These are phyloP conservation scores for Monocercomonoides exilis DNA, from an alignment of 78 protist species.

Conservation along the genomic window DNA sequence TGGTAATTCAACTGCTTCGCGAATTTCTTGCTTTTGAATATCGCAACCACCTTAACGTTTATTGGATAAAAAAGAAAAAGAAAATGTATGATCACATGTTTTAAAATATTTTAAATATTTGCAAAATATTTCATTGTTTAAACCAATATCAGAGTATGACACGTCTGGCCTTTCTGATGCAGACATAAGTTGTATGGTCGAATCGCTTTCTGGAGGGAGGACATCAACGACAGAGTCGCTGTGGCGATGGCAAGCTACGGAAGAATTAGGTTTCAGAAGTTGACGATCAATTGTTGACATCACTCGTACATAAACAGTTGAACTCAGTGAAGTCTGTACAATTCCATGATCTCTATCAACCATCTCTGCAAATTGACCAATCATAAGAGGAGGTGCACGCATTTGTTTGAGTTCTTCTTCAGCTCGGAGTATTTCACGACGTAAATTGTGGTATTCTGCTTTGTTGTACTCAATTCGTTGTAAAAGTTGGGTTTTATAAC, in stretches of 20 bases:
- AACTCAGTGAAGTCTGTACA: conserved; percentile 83
- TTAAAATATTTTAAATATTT: conserved; percentile 44
- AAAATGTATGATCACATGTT: conserved; percentile 89
- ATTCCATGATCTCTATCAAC: conserved; percentile 85
- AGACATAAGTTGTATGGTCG: conserved; percentile 71
- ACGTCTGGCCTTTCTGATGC: conserved; percentile 67
- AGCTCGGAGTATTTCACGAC: conserved; percentile 87
- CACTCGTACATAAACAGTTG: conserved; percentile 83
- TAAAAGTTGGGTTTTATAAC: not conserved
- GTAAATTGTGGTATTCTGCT: conserved; percentile 52
- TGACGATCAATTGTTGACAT: conserved; percentile 95
- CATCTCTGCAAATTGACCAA: conserved; percentile 97
- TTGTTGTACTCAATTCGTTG: not conserved
- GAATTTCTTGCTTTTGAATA: conserved; percentile 98
- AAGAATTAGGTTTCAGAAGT: conserved; percentile 91
- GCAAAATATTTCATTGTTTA: not conserved
- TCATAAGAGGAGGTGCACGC: conserved; percentile 94
- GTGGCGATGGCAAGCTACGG: conserved; percentile 90
- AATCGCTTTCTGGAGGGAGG: conserved; percentile 96
- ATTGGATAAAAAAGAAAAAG: too few relatives aligned
- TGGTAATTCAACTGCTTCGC: conserved; percentile 99
- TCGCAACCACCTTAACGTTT: conserved; percentile 84
- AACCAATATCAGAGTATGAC: conserved; percentile 8
- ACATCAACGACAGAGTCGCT: conserved; percentile 89
- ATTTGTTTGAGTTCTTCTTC: conserved; percentile 95